Conservation (phyloP, 305 asterid species). For the Andrographis paniculata region DNA sequence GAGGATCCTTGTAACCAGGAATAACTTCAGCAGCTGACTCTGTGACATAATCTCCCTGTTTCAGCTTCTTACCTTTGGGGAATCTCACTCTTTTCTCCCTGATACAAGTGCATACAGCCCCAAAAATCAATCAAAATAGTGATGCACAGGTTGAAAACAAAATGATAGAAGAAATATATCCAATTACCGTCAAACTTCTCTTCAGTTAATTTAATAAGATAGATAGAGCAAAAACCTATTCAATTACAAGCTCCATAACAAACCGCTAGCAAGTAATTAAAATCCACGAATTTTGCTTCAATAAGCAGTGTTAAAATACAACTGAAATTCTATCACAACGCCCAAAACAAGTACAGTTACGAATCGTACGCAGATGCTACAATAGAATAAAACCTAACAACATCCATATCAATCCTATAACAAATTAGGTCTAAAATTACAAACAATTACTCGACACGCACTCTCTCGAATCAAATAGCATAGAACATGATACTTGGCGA, state of each 20-base stretch:
- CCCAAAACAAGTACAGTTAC: too few species aligned
- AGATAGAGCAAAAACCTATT: not conserved
- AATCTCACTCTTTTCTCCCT: constrained; percentile 82
- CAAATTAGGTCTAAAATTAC: constrained; percentile 10
- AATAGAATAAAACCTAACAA: constrained; percentile 24
- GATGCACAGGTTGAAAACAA: too few species aligned
- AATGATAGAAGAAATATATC: not conserved
- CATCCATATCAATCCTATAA: constrained; percentile 6
- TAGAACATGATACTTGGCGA: not conserved
- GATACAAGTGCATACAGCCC: constrained; percentile 7
- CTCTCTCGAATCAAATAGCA: constrained; percentile 2
- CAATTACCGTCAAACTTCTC: not conserved
- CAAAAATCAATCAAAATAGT: too few species aligned
- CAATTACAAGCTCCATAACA: too few species aligned
- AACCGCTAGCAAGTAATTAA: constrained; percentile 16
- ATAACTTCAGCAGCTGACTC: constrained; percentile 29
- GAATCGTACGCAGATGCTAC: not conserved
- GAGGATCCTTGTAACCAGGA: constrained; percentile 40
- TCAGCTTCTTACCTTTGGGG: constrained; percentile 90
- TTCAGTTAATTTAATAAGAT: too few species aligned
- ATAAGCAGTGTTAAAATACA: not conserved
- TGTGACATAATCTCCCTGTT: constrained; percentile 41
- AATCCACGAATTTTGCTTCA: constrained; percentile 4
- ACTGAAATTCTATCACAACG: not conserved
- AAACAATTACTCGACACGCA: not conserved